phyloP scores from a whole-genome alignment of 345 rosid species.

The Triadica sebifera region DNA sequence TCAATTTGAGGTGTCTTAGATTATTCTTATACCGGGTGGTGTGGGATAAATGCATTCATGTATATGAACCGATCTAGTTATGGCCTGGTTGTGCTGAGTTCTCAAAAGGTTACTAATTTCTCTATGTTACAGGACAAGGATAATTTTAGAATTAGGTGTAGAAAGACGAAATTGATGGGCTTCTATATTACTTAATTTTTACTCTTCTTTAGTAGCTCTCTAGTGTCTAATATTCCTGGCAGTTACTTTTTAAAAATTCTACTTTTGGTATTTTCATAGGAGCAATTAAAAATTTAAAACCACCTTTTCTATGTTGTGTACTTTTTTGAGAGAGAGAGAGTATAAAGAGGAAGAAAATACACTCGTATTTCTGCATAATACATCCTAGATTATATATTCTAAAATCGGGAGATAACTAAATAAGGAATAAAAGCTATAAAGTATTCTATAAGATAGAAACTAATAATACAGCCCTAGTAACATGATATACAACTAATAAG shows the following conservation, averaged over 20 bases:
- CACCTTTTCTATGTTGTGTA: conserved; percentile 1
- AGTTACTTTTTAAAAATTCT: neutral
- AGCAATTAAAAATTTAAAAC: neutral
- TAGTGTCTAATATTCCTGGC: neutral
- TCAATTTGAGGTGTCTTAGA: neutral
- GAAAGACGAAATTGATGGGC: neutral
- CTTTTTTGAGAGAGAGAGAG: too few relatives aligned
- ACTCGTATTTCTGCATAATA: too few relatives aligned
- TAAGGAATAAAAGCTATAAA: too few relatives aligned
- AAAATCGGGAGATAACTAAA: too few relatives aligned
- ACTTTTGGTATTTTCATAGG: conserved; percentile 1
- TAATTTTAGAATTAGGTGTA: neutral
- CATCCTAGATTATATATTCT: too few relatives aligned
- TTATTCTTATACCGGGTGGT: neutral
- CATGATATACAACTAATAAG: too few relatives aligned
- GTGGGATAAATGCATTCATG: neutral
- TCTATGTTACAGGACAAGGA: neutral
- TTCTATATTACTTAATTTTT: neutral
- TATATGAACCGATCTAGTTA: neutral
- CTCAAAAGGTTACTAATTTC: neutral
- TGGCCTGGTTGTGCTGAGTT: neutral
- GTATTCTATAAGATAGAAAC: too few relatives aligned
- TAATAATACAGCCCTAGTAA: too few relatives aligned
- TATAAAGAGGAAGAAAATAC: too few relatives aligned
- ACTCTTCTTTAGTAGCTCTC: neutral